Conservation (phyloP, 768 basidiomycete species). For the Termitomyces sp. region DNA sequence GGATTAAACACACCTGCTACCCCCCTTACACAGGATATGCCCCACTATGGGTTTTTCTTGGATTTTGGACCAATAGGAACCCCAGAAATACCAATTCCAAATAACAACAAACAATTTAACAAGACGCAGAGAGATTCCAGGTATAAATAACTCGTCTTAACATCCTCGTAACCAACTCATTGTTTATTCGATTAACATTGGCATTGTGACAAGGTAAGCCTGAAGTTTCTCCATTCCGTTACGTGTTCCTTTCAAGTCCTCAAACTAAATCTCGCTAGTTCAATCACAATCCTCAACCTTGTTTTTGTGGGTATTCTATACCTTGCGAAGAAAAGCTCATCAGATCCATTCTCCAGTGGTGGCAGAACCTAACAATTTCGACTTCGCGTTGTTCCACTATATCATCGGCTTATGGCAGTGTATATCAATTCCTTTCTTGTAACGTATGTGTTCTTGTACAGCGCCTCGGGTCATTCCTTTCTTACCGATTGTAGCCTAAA, state of each 20-base stretch:
- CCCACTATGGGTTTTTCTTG: too few relatives aligned
- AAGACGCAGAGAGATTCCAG: too few relatives aligned
- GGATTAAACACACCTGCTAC: too few relatives aligned
- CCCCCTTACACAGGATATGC: too few relatives aligned
- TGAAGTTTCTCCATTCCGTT: background rate
- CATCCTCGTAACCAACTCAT: conserved; percentile 3
- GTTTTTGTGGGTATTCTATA: background rate
- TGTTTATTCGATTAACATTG: conserved; percentile 2
- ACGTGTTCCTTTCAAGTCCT: too few relatives aligned
- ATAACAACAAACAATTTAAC: too few relatives aligned
- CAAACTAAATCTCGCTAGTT: background rate
- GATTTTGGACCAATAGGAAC: too few relatives aligned
- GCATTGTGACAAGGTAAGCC: conserved; percentile 1
- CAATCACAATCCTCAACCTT: conserved; percentile 1
- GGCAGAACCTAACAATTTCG: conserved; percentile 1
- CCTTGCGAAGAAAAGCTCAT: background rate
- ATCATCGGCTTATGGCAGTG: background rate
- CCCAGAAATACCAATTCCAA: too few relatives aligned
- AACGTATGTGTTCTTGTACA: background rate
- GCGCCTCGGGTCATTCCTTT: background rate
- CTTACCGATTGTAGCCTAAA: background rate
- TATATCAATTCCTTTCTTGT: conserved; percentile 2
- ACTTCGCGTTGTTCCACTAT: conserved; percentile 4
- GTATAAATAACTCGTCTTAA: too few relatives aligned
- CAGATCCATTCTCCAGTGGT: background rate